Conservation (phyloP, 768 basidiomycete genomes). For the Termitomyces sp. region DNA sequence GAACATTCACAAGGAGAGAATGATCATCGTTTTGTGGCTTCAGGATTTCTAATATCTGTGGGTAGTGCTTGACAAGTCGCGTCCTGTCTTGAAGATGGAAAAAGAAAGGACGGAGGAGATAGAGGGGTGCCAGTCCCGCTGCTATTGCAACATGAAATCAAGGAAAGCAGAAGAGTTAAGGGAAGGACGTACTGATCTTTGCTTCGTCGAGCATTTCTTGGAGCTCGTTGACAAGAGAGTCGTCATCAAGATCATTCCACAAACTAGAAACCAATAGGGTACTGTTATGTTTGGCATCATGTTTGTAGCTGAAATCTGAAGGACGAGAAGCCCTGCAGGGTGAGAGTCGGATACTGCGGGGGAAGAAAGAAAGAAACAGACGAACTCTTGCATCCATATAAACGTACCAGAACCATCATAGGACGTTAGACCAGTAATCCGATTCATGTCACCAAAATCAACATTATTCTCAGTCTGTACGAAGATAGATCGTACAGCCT, state of each 20-base stretch:
- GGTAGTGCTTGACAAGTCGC: constrained; percentile 30
- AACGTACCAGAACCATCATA: constrained; percentile 52
- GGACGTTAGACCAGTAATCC: constrained; percentile 51
- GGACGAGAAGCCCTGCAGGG: constrained; percentile 47
- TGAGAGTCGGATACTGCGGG: not conserved
- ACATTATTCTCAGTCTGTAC: constrained; percentile 36
- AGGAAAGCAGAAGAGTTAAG: not conserved
- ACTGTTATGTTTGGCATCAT: constrained; percentile 59
- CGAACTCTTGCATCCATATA: constrained; percentile 74
- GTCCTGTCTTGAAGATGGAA: constrained; percentile 34
- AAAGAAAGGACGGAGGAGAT: constrained; percentile 46
- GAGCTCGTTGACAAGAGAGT: constrained; percentile 28
- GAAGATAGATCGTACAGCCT: constrained; percentile 45
- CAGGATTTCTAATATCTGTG: constrained; percentile 42
- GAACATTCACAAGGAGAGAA: constrained; percentile 23
- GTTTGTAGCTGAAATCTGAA: constrained; percentile 76
- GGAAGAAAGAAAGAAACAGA: constrained; percentile 4
- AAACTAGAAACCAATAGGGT: constrained; percentile 52
- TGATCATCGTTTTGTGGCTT: constrained; percentile 26
- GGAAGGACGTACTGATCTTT: constrained; percentile 24
- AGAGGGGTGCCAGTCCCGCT: constrained; percentile 40
- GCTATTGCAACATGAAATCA: constrained; percentile 17
- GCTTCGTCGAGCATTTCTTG: constrained; percentile 20
- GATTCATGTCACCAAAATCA: constrained; percentile 46
- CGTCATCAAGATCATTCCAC: constrained; percentile 37